Evolutionary conservation across 768 basidiomycete genomes (phyloP).

Genomic region (Tremella yokohamensis): DNA sequence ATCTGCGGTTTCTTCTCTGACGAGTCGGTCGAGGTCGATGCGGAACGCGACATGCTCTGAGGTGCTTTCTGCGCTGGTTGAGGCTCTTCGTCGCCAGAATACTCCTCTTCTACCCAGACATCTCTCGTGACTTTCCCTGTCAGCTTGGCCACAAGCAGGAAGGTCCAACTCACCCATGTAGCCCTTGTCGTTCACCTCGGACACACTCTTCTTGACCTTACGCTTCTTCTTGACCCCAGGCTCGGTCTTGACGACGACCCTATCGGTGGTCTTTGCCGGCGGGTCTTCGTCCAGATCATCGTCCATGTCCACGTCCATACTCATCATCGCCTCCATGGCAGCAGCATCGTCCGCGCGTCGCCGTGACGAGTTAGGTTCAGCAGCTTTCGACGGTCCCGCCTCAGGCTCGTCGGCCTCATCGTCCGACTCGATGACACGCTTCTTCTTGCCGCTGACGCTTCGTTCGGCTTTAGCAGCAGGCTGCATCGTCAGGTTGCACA

Average conservation of each 20-base stretch:
- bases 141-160: not conserved
- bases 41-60: too few species aligned
- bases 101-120: conserved; percentile 32
- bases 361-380: conserved; percentile 29
- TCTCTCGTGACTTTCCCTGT: conserved; percentile 30
- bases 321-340: conserved; percentile 48
- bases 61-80: conserved; percentile 1
- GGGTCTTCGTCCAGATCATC: conserved; percentile 16
- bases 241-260: conserved; percentile 11
- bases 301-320: conserved; percentile 35
- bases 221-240: conserved; percentile 27
- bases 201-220: conserved; percentile 36
- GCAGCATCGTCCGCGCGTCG: conserved; percentile 30
- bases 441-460: not conserved
- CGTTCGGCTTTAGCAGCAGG: conserved; percentile 5
- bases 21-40: not conserved
- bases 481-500: not conserved
- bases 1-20: conserved; percentile 5
- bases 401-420: conserved; percentile 22
- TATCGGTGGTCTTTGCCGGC: conserved; percentile 4
- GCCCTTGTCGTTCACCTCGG: conserved; percentile 34
- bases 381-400: conserved; percentile 2
- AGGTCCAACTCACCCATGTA: conserved; percentile 36
- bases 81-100: conserved; percentile 28
- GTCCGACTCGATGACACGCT: conserved; percentile 28